Evolutionary conservation across 192 early-diverging fungal species (phyloP).

Genomic region (Radiomyces spectabilis): DNA sequence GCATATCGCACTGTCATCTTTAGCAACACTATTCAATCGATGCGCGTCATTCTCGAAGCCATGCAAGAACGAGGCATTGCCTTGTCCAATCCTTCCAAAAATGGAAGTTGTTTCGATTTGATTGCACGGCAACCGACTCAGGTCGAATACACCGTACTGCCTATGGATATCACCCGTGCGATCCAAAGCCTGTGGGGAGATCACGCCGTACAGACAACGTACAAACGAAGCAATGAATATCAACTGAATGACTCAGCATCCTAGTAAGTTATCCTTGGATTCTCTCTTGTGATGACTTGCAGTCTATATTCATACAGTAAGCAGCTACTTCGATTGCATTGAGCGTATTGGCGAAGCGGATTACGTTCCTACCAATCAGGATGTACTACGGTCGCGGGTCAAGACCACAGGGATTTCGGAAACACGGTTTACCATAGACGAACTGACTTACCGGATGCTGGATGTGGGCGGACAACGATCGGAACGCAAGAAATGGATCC

Average conservation of each 20-base stretch:
- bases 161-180: constrained; percentile 64
- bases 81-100: constrained; percentile 41
- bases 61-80: constrained; percentile 54
- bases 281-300: not conserved
- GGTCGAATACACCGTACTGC: constrained; percentile 25
- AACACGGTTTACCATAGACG: constrained; percentile 80
- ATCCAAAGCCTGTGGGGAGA: constrained; percentile 59
- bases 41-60: constrained; percentile 64
- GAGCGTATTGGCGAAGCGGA: constrained; percentile 75
- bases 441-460: constrained; percentile 68
- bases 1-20: constrained; percentile 70
- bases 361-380: constrained; percentile 86
- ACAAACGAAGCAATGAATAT: constrained; percentile 59
- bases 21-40: constrained; percentile 78
- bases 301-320: constrained; percentile 28
- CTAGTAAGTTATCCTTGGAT: constrained; percentile 52
- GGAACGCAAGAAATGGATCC: constrained; percentile 66
- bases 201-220: constrained; percentile 43
- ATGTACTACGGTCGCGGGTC: constrained; percentile 85
- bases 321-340: constrained; percentile 84
- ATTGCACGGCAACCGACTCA: constrained; percentile 12
- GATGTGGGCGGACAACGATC: constrained; percentile 65
- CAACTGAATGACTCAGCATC: constrained; percentile 77
- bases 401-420: constrained; percentile 97
- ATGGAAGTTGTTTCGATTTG: not conserved